Percentiles rank a stretch among this genome's conserved stretches.
Evolutionary conservation across 2,329 filamentous ascomycete species (phyloP).

Genomic region (Paraconiothyrium sp.): DNA sequence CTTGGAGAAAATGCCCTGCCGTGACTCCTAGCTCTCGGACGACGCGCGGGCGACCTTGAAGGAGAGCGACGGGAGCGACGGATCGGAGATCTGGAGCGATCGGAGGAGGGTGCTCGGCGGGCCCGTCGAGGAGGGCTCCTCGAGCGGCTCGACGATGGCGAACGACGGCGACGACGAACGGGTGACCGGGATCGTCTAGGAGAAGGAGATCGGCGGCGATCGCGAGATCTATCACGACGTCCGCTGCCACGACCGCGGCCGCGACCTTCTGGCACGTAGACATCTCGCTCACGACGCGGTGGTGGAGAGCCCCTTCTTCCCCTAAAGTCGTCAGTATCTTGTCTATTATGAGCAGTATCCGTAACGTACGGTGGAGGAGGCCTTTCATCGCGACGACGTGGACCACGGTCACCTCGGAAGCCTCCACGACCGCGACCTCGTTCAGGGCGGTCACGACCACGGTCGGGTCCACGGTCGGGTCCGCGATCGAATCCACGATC

Average conservation of each 20-base stretch:
- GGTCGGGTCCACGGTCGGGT: slow-evolving; percentile 49
- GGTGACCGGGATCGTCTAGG: slow-evolving; percentile 39
- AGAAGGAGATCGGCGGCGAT: slow-evolving; percentile 47
- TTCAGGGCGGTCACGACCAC: slow-evolving; percentile 55
- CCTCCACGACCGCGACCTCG: slow-evolving; percentile 56
- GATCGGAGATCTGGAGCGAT: slow-evolving; percentile 42
- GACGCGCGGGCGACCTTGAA: slow-evolving; percentile 29
- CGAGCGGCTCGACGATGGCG: slow-evolving; percentile 47
- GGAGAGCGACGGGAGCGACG: slow-evolving; percentile 30
- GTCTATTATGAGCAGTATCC: neutral
- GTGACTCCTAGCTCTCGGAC: slow-evolving; percentile 25
- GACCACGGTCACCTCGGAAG: slow-evolving; percentile 58
- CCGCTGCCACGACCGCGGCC: slow-evolving; percentile 48
- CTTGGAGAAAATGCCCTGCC: slow-evolving; percentile 45
- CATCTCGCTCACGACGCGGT: slow-evolving; percentile 62
- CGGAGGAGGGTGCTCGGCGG: slow-evolving; percentile 46
- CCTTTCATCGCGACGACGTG: slow-evolving; percentile 58
- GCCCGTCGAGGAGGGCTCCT: slow-evolving; percentile 51
- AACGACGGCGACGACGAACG: slow-evolving; percentile 38
- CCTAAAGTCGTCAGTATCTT: slow-evolving; percentile 45
- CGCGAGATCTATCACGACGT: slow-evolving; percentile 47
- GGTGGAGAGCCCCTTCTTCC: slow-evolving; percentile 59
- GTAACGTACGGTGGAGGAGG: slow-evolving; percentile 55
- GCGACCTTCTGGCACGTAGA: slow-evolving; percentile 65
- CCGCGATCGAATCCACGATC: slow-evolving; percentile 55